phyloP scores from a whole-genome alignment of 192 early-diverging fungal species.

The Spizellomyces punctatus region DNA sequence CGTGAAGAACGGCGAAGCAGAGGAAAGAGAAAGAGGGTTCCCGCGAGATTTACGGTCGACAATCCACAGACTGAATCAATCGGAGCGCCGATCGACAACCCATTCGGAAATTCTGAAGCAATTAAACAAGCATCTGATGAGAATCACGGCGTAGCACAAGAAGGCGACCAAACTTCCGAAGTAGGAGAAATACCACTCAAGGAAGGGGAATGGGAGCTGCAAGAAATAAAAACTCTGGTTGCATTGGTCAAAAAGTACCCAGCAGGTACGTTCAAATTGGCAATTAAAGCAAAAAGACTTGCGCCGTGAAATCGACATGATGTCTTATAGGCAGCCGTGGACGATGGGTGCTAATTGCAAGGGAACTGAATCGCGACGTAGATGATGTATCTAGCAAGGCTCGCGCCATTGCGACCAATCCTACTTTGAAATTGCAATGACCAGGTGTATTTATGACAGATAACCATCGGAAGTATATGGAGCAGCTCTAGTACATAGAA shows the following conservation, averaged over 20 bases:
- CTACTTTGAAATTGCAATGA: no score
- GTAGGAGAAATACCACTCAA: background rate
- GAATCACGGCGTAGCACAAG: background rate
- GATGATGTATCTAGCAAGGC: no score
- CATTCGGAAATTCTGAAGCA: background rate
- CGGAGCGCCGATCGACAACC: background rate
- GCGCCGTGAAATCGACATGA: no score
- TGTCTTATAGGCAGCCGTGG: no score
- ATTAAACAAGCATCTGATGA: background rate
- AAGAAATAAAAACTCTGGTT: slow-evolving; percentile 4
- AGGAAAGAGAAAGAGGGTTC: background rate
- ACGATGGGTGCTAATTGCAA: no score
- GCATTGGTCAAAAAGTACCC: slow-evolving; percentile 2
- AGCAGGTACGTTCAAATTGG: background rate
- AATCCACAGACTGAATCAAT: background rate
- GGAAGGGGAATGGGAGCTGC: background rate
- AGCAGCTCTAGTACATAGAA: no score
- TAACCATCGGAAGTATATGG: no score
- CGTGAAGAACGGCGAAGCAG: background rate
- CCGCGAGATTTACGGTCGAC: background rate
- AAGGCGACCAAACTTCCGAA: background rate
- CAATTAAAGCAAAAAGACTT: no score
- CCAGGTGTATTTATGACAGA: no score
- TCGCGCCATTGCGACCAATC: no score
- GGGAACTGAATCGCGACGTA: no score